Evolutionary conservation across 495 filamentous ascomycete species (phyloP).

Genomic region (Podospora appendiculata): DNA sequence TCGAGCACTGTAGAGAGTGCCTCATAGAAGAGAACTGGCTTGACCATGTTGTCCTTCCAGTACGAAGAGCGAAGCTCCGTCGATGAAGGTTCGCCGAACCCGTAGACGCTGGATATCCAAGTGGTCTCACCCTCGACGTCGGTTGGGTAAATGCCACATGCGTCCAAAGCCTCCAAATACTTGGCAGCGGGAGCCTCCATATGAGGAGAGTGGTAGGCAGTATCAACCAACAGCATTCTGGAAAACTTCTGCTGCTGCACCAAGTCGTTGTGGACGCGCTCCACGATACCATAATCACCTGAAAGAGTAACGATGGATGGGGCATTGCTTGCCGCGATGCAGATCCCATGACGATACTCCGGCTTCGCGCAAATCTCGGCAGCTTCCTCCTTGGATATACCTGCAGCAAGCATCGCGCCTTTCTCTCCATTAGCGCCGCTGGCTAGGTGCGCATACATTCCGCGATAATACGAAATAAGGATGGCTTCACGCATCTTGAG

Average conservation of each 20-base stretch:
- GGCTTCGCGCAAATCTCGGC: slow-evolving; percentile 17
- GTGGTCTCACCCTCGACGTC: slow-evolving; percentile 13
- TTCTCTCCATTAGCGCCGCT: slow-evolving; percentile 14
- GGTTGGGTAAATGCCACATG: slow-evolving; percentile 16
- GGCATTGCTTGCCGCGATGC: slow-evolving; percentile 36
- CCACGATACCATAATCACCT: slow-evolving; percentile 31
- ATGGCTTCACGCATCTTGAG: slow-evolving; percentile 39
- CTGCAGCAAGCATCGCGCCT: slow-evolving; percentile 34
- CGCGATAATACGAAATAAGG: slow-evolving; percentile 36
- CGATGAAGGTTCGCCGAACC: slow-evolving; percentile 8
- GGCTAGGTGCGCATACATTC: slow-evolving; percentile 26
- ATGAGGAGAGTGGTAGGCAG: slow-evolving; percentile 57
- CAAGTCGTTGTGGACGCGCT: slow-evolving; percentile 24
- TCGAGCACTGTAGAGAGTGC: slow-evolving; percentile 36
- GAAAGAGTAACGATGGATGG: slow-evolving; percentile 33
- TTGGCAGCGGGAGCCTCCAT: slow-evolving; percentile 37
- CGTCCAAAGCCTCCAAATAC: slow-evolving; percentile 30
- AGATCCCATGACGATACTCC: slow-evolving; percentile 21
- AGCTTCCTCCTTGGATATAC: slow-evolving; percentile 27
- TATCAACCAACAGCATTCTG: slow-evolving; percentile 36
- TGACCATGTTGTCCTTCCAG: slow-evolving; percentile 53
- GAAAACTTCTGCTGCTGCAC: slow-evolving; percentile 28
- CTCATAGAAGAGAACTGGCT: slow-evolving; percentile 48
- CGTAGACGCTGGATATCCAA: slow-evolving; percentile 36
- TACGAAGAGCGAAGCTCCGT: slow-evolving; percentile 32